Evolutionary conservation across 768 basidiomycete species (phyloP).

Genomic region (Mycena crocata): DNA sequence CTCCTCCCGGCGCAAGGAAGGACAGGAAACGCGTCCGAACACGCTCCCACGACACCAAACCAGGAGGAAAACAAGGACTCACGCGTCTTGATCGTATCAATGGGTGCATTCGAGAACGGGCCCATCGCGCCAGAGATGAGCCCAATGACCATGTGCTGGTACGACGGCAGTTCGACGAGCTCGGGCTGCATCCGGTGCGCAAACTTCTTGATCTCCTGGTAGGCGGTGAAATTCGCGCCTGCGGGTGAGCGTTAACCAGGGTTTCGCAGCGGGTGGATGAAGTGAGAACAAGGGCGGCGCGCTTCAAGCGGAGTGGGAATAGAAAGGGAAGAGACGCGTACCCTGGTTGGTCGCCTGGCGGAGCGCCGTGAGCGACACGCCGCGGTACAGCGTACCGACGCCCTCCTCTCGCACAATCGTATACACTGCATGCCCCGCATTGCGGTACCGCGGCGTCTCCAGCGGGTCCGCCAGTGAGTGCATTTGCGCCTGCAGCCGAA

Average conservation of each 20-base stretch:
- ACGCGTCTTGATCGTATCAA: conserved; percentile 96
- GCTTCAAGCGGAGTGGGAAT: not conserved
- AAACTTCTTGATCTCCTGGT: conserved; percentile 94
- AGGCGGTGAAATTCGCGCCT: conserved; percentile 98
- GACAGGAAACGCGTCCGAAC: not conserved
- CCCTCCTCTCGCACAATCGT: conserved; percentile 96
- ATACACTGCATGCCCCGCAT: conserved; percentile 96
- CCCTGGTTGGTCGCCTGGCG: conserved; percentile 99
- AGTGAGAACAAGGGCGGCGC: too few relatives aligned
- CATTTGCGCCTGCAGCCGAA: conserved; percentile 95
- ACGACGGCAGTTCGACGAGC: conserved; percentile 84
- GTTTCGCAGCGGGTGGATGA: too few relatives aligned
- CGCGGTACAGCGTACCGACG: conserved; percentile 84
- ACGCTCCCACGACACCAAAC: not conserved
- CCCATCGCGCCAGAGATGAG: conserved; percentile 98
- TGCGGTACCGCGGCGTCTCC: conserved; percentile 93
- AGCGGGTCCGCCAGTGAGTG: conserved; percentile 97
- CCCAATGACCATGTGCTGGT: conserved; percentile 96
- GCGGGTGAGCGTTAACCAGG: not conserved
- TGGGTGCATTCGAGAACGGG: conserved; percentile 97
- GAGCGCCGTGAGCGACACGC: conserved; percentile 92
- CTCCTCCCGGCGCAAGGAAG: too few relatives aligned
- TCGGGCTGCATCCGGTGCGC: conserved; percentile 85
- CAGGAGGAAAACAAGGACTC: conserved; percentile 42
- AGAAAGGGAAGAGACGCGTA: conserved; percentile 45